Percentiles rank a stretch among this genome's conserved stretches.
phyloP scores from a whole-genome alignment of 495 filamentous ascomycete genomes.

The Lophium mytilinum region DNA sequence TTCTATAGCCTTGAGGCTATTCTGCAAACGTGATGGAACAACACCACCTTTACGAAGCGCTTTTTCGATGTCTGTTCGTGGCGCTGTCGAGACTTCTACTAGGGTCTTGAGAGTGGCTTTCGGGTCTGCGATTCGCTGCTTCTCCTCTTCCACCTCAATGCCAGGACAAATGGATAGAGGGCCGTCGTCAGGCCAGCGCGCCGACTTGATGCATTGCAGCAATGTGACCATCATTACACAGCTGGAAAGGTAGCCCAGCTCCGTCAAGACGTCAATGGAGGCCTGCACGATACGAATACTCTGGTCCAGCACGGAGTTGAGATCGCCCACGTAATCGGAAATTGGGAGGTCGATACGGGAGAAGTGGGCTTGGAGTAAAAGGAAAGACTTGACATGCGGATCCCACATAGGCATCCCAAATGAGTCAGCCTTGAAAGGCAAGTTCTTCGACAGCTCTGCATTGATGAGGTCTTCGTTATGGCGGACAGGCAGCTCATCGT shows the following conservation, averaged over 20 bases:
- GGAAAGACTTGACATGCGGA: slow-evolving; percentile 93
- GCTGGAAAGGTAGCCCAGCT: slow-evolving; percentile 70
- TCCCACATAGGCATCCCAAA: slow-evolving; percentile 93
- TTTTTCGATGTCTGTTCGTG: slow-evolving; percentile 28
- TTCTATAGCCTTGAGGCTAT: slow-evolving; percentile 52
- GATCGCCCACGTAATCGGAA: slow-evolving; percentile 94
- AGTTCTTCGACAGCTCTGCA: slow-evolving; percentile 71
- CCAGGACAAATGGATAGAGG: slow-evolving; percentile 76
- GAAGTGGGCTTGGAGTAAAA: slow-evolving; percentile 92
- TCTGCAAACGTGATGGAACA: slow-evolving; percentile 12
- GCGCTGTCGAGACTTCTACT: slow-evolving; percentile 39
- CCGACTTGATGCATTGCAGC: slow-evolving; percentile 84
- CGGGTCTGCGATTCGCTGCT: slow-evolving; percentile 29
- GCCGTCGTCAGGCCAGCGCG: slow-evolving; percentile 79
- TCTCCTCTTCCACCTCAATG: slow-evolving; percentile 44
- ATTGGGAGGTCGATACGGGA: slow-evolving; percentile 87
- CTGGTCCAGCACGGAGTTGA: slow-evolving; percentile 75
- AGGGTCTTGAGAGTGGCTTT: slow-evolving; percentile 32
- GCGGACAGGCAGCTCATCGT: slow-evolving; percentile 95
- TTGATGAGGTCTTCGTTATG: slow-evolving; percentile 99
- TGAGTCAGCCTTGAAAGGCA: slow-evolving; percentile 58
- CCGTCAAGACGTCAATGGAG: slow-evolving; percentile 87
- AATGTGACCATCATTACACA: slow-evolving; percentile 73
- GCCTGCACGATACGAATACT: slow-evolving; percentile 92
- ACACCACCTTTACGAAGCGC: slow-evolving; percentile 27